phyloP scores from a whole-genome alignment of 192 early-diverging fungal genomes.

The Linnemannia exigua region DNA sequence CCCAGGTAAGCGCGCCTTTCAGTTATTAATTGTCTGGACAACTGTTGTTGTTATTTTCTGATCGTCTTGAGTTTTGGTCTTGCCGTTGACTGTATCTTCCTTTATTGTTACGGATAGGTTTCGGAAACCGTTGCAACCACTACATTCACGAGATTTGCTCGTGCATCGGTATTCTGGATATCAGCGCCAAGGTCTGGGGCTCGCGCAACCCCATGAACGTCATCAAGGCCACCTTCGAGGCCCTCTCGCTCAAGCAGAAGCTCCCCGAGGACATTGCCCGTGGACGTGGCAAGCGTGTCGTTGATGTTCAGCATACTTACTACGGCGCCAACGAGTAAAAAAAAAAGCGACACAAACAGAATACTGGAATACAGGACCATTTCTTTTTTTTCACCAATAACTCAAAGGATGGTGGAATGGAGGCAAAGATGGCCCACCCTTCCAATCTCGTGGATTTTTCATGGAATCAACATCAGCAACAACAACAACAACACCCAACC shows the following conservation, averaged over 20 bases:
- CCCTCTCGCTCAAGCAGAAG: conserved; percentile 80
- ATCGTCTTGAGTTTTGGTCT: neutral
- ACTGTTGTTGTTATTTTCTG: neutral
- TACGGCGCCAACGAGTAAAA: conserved; percentile 76
- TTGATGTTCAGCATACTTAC: conserved; percentile 92
- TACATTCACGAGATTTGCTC: conserved; percentile 96
- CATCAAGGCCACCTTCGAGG: conserved; percentile 96
- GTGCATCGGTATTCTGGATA: conserved; percentile 93
- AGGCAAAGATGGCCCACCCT: no score
- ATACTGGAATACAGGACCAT: neutral
- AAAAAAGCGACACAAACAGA: no score
- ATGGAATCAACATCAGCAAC: neutral
- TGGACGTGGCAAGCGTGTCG: conserved; percentile 87
- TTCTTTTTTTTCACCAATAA: neutral
- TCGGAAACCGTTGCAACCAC: conserved; percentile 94
- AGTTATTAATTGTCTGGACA: no score
- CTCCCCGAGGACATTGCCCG: conserved; percentile 89
- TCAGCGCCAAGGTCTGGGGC: conserved; percentile 90
- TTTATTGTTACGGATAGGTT: conserved; percentile 65
- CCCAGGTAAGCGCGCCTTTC: conserved; percentile 79
- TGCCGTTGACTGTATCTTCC: neutral
- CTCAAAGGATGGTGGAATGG: no score
- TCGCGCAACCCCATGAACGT: conserved; percentile 99
- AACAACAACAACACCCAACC: neutral
- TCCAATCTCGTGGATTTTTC: no score